Evolutionary conservation across 768 basidiomycete genomes (phyloP), one percentile per base, ranked within the genome.

Genomic region (Kwoniella pini): DNA sequence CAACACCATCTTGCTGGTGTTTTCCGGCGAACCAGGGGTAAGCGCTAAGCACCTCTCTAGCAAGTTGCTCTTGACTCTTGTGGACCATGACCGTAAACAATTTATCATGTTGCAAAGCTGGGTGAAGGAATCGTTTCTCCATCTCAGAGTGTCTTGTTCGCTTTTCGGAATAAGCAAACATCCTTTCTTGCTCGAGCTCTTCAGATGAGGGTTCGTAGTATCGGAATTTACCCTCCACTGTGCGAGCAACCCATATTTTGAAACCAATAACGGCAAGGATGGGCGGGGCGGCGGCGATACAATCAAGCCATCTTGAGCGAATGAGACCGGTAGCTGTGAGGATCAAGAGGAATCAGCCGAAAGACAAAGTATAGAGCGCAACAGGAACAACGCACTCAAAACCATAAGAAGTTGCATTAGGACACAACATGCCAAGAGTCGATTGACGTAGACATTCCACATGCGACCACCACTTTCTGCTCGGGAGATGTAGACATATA

Each of bases 401-500:
- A 77, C 66, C 76, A 80, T 77, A 30, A 80, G 62, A 2, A 77
- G 64, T 70, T 97, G 93, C 94, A 97, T 97, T 68, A 96, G 79
- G 24, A 94, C 75, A 4, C 88, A 83, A 31, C 85, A 87, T 59
- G 85, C 81, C 13, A 98, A 79, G 22, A 98, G 80, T 54, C 96
- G 86, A 77, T 99, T 99, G 79, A 91, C 82, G 45, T 90, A 83
- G n/a, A 91, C 86, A 72, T 96, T 96, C 92, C 92, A 96, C 67
- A 95, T 81, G 19, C 91, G 88, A 4, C 96, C 96, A 59, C 95
- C 96, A 52, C 88, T 90, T 79, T 99, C 96, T 13, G 92, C 89
- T 63, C 86, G 87, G 5, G 92, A 86, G 48, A 91, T 81, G 74
- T 84, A 94, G 58, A 95, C 91, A 77, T 95, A 98, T 87, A 97